Evolutionary conservation across 1,139 yeast species (phyloP).

Genomic region (Blastobotrys capitulatus): DNA sequence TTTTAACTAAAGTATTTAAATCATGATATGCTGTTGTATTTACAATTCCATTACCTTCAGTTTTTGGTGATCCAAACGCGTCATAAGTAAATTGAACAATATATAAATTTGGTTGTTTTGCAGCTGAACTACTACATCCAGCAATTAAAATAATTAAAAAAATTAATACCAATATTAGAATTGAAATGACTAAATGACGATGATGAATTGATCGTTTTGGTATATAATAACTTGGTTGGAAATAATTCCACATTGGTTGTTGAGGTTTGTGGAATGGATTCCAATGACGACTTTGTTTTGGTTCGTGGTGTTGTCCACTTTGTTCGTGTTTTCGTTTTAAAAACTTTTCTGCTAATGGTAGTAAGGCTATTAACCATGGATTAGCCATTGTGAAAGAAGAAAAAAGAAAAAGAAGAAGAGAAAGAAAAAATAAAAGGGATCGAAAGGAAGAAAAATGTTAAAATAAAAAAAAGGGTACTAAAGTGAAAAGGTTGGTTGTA

Average conservation of each 20-base stretch:
- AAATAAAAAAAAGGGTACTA: not conserved
- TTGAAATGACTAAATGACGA: conserved; percentile 14
- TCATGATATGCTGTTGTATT: conserved; percentile 21
- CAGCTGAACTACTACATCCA: conserved; percentile 22
- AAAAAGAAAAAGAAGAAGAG: not conserved
- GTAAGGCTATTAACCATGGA: not conserved
- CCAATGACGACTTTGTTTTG: not conserved
- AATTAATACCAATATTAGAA: conserved; percentile 20
- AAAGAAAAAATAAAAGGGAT: not conserved
- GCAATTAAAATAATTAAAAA: conserved; percentile 22
- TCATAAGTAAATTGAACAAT: conserved; percentile 23
- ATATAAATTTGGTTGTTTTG: conserved; percentile 20
- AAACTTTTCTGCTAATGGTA: not conserved
- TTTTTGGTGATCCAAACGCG: conserved; percentile 16
- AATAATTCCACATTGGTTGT: conserved; percentile 5
- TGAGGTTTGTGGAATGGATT: not conserved
- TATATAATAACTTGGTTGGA: conserved; percentile 6
- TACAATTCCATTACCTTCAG: conserved; percentile 18
- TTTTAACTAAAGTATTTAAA: conserved; percentile 14
- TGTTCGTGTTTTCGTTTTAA: not conserved
- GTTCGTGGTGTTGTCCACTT: not conserved
- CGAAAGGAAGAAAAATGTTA: not conserved
- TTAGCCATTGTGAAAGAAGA: not conserved
- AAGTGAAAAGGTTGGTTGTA: too few relatives aligned
- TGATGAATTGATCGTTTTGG: conserved; percentile 9